Percentiles rank a stretch among this genome's conserved stretches.
Conservation (phyloP, 257 asterid genomes). For the Jasminum sambac region DNA sequence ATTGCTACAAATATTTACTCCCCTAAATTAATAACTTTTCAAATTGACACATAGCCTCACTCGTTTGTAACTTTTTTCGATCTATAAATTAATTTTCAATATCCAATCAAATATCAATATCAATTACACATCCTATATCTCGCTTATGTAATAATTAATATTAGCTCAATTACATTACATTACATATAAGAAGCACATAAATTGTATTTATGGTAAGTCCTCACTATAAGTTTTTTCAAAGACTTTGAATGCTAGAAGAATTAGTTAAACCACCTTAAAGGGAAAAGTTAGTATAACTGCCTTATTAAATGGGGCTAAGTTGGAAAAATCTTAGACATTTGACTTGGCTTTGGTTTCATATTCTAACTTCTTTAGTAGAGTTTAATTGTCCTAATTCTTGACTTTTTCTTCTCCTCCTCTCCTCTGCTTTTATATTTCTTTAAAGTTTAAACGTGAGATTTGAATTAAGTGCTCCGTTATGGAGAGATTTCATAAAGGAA, state of each 20-base stretch:
- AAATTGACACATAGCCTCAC: too few species aligned
- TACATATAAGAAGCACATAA: too few species aligned
- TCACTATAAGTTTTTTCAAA: too few species aligned
- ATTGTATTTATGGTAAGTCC: too few species aligned
- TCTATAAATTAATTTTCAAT: too few species aligned
- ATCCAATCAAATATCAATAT: too few species aligned
- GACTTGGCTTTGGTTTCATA: slow-evolving; percentile 28
- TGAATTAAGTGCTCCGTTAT: background rate
- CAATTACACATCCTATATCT: too few species aligned
- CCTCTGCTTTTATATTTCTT: background rate
- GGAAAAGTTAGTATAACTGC: slow-evolving; percentile 50
- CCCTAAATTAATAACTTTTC: too few species aligned
- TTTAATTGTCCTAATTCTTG: slow-evolving; percentile 27
- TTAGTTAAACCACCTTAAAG: background rate
- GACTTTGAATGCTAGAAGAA: background rate
- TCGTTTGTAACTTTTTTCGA: too few species aligned
- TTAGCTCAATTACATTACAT: too few species aligned
- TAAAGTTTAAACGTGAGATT: background rate
- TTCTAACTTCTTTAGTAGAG: background rate
- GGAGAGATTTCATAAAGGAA: background rate
- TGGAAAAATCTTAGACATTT: slow-evolving; percentile 15
- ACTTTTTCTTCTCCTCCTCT: slow-evolving; percentile 2
- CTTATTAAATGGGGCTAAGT: slow-evolving; percentile 34
- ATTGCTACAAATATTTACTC: too few species aligned
- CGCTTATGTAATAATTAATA: too few species aligned